Base-by-base conservation (phyloP, 2,329 filamentous ascomycete genomes). In the Exophiala bonariae region DNA sequence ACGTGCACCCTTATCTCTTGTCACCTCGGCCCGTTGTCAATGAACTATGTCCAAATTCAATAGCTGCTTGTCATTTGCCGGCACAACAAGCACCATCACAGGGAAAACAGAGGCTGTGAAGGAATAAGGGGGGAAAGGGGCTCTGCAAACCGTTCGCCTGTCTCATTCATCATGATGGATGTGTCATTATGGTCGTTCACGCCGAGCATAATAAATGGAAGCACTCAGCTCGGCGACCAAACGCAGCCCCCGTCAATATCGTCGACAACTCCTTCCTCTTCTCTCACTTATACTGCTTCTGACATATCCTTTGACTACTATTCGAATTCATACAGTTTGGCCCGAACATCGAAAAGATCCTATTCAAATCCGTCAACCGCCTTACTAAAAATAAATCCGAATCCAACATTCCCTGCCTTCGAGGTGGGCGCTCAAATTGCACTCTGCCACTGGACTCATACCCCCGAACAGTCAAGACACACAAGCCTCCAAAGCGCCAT, bases 1-100 rank as follows among this genome's bases (percentile, higher is more conserved):
- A 26, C 11, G 23, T 6, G 23, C 23, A n/a, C 23, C 23, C 23
- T 26, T 11, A 6, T 26, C 23, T 26, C 23, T 26, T 26, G 23
- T 26, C 23, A 26, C 23, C 11, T 26, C 23, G 23, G 23, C 6
- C 23, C 23, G 23, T n/a, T 26, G 23, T 26, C 23, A 26, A 26
- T 26, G 23, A 26, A 37, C 18, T 13, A 37, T 20, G 35, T 34
- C 35, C 35, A 37, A 37, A 37, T 19, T 22, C 35, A 37, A 37
- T 37, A 37, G 35, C 16, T 19, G 14, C 18, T 37, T 37, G 35
- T 37, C 35, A 37, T 8, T 20, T n/a, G 35, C 16, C 35, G 18
- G 7, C n/a, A 20, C 18, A 7, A 18, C 4, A 37, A 8, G n/a
- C 9, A 19, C 7, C 14, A 18, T 14, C 32, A 34, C 5, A 34